A percentile compares a stretch with the other conserved stretches of the same genome.
Conservation (phyloP, 345 rosid genomes). For the Trapa incisa region DNA sequence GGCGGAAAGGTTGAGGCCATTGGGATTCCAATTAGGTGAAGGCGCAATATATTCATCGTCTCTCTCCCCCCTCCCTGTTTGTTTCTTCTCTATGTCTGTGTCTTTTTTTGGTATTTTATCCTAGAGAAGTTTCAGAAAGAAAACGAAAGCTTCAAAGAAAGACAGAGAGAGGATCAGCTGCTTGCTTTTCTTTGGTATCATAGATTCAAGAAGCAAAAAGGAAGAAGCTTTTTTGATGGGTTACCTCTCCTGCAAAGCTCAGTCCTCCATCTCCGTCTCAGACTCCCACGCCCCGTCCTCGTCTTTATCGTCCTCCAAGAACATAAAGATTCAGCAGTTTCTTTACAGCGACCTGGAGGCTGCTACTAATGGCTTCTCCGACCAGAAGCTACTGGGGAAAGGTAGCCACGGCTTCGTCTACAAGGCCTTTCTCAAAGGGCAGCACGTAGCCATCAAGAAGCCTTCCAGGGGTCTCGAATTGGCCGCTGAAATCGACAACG, state of each 20-base stretch:
- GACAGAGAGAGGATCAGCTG: too few species aligned
- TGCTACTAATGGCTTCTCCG: slow-evolving; percentile 86
- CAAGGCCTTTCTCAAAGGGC: slow-evolving; percentile 80
- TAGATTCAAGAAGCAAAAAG: neutral
- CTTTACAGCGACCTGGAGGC: slow-evolving; percentile 80
- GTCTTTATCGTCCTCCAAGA: slow-evolving; percentile 25
- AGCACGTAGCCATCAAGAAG: slow-evolving; percentile 77
- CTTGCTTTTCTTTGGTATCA: too few species aligned
- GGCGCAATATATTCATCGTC: too few species aligned
- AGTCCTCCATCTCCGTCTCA: slow-evolving; percentile 26
- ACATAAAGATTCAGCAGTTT: slow-evolving; percentile 68
- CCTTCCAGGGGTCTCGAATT: slow-evolving; percentile 57
- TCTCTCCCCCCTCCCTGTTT: too few species aligned
- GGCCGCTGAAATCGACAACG: slow-evolving; percentile 69
- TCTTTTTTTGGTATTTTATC: too few species aligned
- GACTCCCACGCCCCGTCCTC: slow-evolving; percentile 16
- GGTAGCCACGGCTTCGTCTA: slow-evolving; percentile 97
- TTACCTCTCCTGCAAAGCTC: slow-evolving; percentile 78
- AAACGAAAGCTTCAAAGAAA: too few species aligned
- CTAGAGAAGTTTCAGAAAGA: too few species aligned
- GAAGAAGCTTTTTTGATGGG: slow-evolving; percentile 35
- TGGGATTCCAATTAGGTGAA: too few species aligned
- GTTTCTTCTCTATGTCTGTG: too few species aligned
- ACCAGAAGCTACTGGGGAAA: slow-evolving; percentile 61
- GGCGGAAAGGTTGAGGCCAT: too few species aligned